A percentile compares a stretch with the other conserved stretches of the same genome.
Evolutionary conservation across 1,284 basidiomycete genomes (phyloP).

Genomic region (Austroboletus novae-zelandiae): DNA sequence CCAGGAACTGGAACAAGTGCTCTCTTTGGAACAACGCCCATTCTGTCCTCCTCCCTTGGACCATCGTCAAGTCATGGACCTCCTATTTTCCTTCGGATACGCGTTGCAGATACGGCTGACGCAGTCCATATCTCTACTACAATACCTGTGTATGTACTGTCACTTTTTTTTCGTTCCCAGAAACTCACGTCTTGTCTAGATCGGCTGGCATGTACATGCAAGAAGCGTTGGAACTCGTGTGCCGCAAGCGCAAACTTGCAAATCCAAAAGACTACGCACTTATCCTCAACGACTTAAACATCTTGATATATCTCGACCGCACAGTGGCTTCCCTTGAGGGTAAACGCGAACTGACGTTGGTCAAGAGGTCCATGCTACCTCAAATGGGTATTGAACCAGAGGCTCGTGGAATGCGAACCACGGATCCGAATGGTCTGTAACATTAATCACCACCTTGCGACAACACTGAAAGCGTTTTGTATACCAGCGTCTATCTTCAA

Average conservation of each 20-base stretch:
- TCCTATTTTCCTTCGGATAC: constrained; percentile 76
- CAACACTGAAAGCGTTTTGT: constrained; percentile 2
- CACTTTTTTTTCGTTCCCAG: not conserved
- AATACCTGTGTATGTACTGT: constrained; percentile 73
- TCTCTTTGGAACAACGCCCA: constrained; percentile 43
- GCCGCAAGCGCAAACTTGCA: constrained; percentile 68
- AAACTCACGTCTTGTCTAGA: constrained; percentile 38
- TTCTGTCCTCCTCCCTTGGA: constrained; percentile 62
- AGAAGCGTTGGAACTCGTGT: constrained; percentile 88
- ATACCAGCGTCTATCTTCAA: constrained; percentile 86
- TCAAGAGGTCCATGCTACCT: constrained; percentile 76
- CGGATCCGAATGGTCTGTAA: constrained; percentile 85
- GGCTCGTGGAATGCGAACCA: constrained; percentile 61
- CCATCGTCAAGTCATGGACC: constrained; percentile 71
- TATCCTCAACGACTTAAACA: constrained; percentile 71
- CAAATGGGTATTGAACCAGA: constrained; percentile 64
- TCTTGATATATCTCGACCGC: constrained; percentile 91
- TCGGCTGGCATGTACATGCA: constrained; percentile 97
- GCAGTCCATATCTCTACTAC: constrained; percentile 82
- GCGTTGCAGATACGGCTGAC: constrained; percentile 76
- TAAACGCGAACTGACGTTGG: constrained; percentile 80
- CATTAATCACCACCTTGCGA: not conserved
- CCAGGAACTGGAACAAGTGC: constrained; percentile 23
- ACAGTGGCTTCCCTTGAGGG: constrained; percentile 92
- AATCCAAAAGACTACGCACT: constrained; percentile 84